Evolutionary conservation across 2,329 filamentous ascomycete species (phyloP), one percentile per base, ranked within the genome.

Genomic region (Trichophyton mentagrophytes): DNA sequence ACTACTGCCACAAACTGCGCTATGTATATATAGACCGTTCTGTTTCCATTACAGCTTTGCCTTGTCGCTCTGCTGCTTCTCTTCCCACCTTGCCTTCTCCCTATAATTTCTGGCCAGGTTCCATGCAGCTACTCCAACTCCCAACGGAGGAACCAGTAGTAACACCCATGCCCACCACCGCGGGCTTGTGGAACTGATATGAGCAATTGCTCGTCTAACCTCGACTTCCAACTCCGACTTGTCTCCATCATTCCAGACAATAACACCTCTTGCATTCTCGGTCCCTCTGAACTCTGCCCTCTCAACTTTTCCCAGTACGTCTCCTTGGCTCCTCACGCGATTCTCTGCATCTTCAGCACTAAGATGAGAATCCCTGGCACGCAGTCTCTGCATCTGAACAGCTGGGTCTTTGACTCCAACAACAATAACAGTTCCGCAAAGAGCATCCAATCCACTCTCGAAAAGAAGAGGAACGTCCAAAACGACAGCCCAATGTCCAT

Each of bases 391-490:
- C 82, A 96, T 92, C 79, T 99, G 93, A 55, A 91, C 81, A 64
- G 80, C 82, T 0, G 89, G 86, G 66, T 96, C 89, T 9, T 76
- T 79, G 20, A 97, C 90, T 0, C 87, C 90, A 1, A 97, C 92
- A 0, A 99, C 90, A 63, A 96, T 75, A 15, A 95, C 87, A 0
- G 85, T 85, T 3, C 90, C 90, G 70, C 91, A 96, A 66, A 95
- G 83, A 46, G 84, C 78, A 73, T 99, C 93, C 74, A 96, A 85
- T 1, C 85, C 84, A 67, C 85, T 87, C 78, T 99, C 93, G 68
- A 96, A 96, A 47, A 99, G 80, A 60, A 99, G 77, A 58, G 93
- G 93, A 7, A 99, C 86, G 70, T 99, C 93, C 15, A 97, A 79
- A 40, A 99, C 87, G 3, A 96, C 90, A 0, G 90, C 91, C 90